phyloP scores from a whole-genome alignment of 306 rosid genomes.

The Arachis hypogaea region DNA sequence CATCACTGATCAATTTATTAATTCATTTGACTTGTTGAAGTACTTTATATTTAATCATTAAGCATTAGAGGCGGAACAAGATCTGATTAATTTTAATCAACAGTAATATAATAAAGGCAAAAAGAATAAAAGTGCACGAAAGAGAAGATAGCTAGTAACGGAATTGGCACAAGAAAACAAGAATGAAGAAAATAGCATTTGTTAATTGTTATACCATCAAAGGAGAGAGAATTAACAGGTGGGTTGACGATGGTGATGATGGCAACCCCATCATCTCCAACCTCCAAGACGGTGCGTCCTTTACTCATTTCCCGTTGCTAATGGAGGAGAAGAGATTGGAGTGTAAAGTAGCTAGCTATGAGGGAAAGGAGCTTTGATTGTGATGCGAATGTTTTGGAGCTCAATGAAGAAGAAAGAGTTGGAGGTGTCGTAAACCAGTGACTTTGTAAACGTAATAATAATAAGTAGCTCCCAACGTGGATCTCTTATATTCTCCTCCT shows the following conservation, averaged over 20 bases:
- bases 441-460: not conserved
- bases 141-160: not conserved
- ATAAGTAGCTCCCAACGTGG: no score
- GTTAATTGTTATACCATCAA: constrained; percentile 58
- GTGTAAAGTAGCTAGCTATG: constrained; percentile 20
- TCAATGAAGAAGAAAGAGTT: not conserved
- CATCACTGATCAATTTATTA: constrained; percentile 1
- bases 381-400: constrained; percentile 7
- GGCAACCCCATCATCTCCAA: constrained; percentile 91
- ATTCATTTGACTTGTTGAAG: not conserved
- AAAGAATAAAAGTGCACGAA: not conserved
- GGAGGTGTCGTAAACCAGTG: constrained; percentile 36
- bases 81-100: not conserved
- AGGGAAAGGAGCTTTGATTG: not conserved
- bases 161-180: not conserved
- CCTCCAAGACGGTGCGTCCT: constrained; percentile 71
- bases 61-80: not conserved
- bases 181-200: not conserved
- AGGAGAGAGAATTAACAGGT: constrained; percentile 94
- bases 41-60: not conserved
- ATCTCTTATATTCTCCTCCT: no score
- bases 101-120: not conserved
- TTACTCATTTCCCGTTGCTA: constrained; percentile 48
- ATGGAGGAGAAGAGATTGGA: constrained; percentile 31
- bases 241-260: constrained; percentile 90